phyloP scores from a whole-genome alignment of 441 rosid genomes.

The Gossypium laxum region DNA sequence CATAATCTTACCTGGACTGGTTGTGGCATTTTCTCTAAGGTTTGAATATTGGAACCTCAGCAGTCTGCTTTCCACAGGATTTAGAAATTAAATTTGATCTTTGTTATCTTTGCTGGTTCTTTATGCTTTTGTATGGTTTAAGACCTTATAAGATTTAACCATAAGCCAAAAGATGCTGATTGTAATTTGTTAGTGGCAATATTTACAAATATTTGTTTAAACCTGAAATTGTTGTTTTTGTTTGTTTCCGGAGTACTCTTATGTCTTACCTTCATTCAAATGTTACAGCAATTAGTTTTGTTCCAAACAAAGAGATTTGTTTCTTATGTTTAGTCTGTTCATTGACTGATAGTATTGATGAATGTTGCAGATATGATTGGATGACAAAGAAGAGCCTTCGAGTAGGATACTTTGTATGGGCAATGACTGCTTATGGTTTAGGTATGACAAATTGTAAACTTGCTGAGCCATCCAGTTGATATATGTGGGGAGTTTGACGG shows the following conservation, averaged over 20 bases:
- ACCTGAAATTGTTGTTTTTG: background rate
- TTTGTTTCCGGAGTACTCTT: background rate
- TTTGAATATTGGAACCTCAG: slow-evolving; percentile 14
- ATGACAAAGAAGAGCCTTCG: slow-evolving; percentile 32
- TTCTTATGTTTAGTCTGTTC: background rate
- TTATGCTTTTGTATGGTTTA: background rate
- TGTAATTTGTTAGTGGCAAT: background rate
- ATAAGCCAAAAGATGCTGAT: background rate
- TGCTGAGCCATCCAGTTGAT: background rate
- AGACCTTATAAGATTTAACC: background rate
- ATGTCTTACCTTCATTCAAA: background rate
- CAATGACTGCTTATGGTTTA: slow-evolving; percentile 45
- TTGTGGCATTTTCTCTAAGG: slow-evolving; percentile 55
- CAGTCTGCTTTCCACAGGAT: background rate
- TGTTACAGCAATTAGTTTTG: background rate
- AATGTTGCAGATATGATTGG: slow-evolving; percentile 36
- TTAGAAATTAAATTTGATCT: background rate
- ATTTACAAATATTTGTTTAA: background rate
- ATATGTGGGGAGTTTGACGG: background rate
- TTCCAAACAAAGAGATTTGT: background rate
- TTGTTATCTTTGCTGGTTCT: background rate
- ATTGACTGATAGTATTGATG: background rate
- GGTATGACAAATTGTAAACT: slow-evolving; percentile 25
- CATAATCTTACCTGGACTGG: slow-evolving; percentile 63
- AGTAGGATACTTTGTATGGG: slow-evolving; percentile 45